Evolutionary conservation across 73 alveolate genomes (phyloP), one percentile per base, ranked within the genome.

Genomic region (Paramecium pentaurelia): DNA sequence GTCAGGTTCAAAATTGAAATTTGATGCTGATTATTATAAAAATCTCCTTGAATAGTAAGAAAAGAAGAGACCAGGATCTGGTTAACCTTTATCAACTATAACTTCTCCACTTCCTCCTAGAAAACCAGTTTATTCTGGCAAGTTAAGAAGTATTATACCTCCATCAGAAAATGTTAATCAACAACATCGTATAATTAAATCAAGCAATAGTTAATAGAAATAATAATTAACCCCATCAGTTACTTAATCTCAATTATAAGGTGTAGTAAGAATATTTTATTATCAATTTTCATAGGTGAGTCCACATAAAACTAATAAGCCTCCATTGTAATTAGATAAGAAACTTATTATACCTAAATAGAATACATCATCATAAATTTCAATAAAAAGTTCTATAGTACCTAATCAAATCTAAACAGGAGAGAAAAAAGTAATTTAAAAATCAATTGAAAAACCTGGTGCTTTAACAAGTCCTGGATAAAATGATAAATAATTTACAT

Each of bases 101-200:
- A 80, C 16, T 3, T 80, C 77, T 44, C 91, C 91, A 22, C 14
- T 80, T 20, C 77, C 91, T 44, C 51, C 91, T 14, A 80, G 91
- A 47, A 80, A 80, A 80, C 75, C 75, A 12, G 51, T 80, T 22
- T 49, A 80, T 49, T 80, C 91, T 32, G 71, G 58, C 27, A 80
- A 47, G 47, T 27, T 18, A 36, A 40, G 91, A 36, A 42, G 10
- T 32, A 9, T 80, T 8, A 11, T 49, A 22, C 38, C 38, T 12
- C 14, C 87, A 6, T 5, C n/a, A n/a, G 87, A 73, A 16, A 38
- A 12, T 14, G 60, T 40, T 8, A 32, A 37, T 22, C 8, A 22
- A 37, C 22, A 73, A 20, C 22, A 73, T 10, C 59, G 47, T 6
- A 38, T 73, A 20, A 34, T 40, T 3, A 73, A 37, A 36, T 14